Percentiles rank a stretch among this genome's conserved stretches.
phyloP scores from a whole-genome alignment of 2,329 filamentous ascomycete species.

The Ustulina deusta region DNA sequence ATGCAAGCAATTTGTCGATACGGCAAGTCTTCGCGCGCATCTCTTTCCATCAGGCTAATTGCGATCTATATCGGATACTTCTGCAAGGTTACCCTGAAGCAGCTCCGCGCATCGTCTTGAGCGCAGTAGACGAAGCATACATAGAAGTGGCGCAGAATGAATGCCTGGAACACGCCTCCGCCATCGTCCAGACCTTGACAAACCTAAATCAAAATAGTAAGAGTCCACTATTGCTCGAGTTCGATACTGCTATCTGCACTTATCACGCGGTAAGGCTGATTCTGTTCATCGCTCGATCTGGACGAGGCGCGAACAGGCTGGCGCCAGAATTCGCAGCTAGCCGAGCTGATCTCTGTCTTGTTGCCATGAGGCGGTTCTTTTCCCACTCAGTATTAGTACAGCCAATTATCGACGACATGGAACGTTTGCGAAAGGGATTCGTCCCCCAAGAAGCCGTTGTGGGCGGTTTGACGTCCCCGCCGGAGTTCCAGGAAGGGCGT shows the following conservation, averaged over 20 bases:
- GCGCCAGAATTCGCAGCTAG: conserved; percentile 45
- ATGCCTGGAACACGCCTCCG: not conserved
- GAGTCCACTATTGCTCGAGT: conserved; percentile 37
- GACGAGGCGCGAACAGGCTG: conserved; percentile 28
- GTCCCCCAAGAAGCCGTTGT: conserved; percentile 3
- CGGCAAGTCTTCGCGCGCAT: conserved; percentile 21
- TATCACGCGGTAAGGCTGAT: conserved; percentile 42
- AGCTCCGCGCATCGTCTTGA: conserved; percentile 30
- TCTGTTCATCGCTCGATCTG: conserved; percentile 46
- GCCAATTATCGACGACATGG: conserved; percentile 9
- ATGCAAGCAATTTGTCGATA: not conserved
- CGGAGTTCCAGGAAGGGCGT: conserved; percentile 6
- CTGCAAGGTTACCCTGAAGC: conserved; percentile 35
- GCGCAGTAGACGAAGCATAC: conserved; percentile 29
- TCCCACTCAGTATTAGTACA: not conserved
- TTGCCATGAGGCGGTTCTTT: conserved; percentile 18
- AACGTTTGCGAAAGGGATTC: not conserved
- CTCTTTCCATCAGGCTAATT: conserved; percentile 33
- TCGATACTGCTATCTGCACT: conserved; percentile 43
- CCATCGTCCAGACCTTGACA: conserved; percentile 7
- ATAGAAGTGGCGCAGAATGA: conserved; percentile 1
- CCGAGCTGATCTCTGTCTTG: conserved; percentile 47
- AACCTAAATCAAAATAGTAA: conserved; percentile 40
- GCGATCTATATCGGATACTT: conserved; percentile 34
- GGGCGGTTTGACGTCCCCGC: not conserved